Evolutionary conservation across 2,329 filamentous ascomycete species (phyloP).

Genomic region (Trichoderma simmonsii): DNA sequence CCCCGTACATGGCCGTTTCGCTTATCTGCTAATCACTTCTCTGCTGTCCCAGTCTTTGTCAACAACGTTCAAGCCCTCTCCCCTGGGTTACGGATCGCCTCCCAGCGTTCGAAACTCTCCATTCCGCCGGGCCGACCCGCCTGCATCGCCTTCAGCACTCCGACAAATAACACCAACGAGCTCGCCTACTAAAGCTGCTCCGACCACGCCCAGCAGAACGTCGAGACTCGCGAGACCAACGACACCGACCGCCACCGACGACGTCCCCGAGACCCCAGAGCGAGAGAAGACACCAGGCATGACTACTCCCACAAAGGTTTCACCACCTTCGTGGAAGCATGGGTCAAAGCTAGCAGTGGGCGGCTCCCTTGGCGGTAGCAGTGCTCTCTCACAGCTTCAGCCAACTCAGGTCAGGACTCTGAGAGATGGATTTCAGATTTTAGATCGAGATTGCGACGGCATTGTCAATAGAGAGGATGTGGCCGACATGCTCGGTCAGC

Average conservation of each 20-base stretch:
- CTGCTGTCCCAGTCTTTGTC: conserved; percentile 48
- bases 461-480: conserved; percentile 79
- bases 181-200: conserved; percentile 52
- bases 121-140: conserved; percentile 60
- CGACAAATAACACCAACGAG: conserved; percentile 62
- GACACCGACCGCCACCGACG: conserved; percentile 37
- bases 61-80: conserved; percentile 65
- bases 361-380: conserved; percentile 47
- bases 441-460: conserved; percentile 87
- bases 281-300: conserved; percentile 29
- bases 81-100: conserved; percentile 67
- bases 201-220: conserved; percentile 22
- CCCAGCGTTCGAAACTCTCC: conserved; percentile 55
- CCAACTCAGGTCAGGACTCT: conserved; percentile 81
- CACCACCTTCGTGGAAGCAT: conserved; percentile 30
- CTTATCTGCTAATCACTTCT: conserved; percentile 21
- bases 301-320: conserved; percentile 38
- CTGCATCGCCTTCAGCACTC: conserved; percentile 62
- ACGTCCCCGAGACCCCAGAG: conserved; percentile 38
- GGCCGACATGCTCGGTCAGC: conserved; percentile 78
- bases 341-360: conserved; percentile 38
- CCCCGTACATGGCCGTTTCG: conserved; percentile 19
- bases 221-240: conserved; percentile 41
- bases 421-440: conserved; percentile 88
- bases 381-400: conserved; percentile 69